Evolutionary conservation across 257 asterid species (phyloP).

Genomic region (Nicotiana benthamiana): DNA sequence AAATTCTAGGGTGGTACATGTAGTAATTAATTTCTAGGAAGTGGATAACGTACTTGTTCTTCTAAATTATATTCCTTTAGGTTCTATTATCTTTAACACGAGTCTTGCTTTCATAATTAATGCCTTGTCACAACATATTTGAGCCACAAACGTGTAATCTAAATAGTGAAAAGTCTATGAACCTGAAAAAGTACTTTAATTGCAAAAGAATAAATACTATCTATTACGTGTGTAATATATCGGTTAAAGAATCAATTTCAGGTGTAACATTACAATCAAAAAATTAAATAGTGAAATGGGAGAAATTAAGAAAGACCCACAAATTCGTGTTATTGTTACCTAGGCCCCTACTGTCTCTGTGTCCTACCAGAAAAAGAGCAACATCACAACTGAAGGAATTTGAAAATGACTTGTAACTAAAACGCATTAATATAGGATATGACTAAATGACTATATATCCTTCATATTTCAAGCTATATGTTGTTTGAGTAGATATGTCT

Average conservation of each 20-base stretch:
- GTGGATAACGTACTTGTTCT: not conserved
- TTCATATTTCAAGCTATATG: not conserved
- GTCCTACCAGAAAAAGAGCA: not conserved
- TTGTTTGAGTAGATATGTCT: too few relatives aligned
- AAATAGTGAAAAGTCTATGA: not conserved
- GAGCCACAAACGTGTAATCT: slow-evolving; percentile 4
- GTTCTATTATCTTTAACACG: not conserved
- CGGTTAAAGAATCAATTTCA: not conserved
- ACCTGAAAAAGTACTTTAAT: not conserved
- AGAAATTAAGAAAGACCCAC: not conserved
- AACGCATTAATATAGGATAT: not conserved
- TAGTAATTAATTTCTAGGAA: not conserved
- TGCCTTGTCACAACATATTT: not conserved
- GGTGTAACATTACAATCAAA: not conserved
- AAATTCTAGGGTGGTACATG: not conserved
- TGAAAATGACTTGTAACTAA: not conserved
- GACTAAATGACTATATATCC: not conserved
- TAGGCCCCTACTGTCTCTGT: not conserved
- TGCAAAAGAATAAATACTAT: not conserved
- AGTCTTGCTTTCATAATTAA: not conserved
- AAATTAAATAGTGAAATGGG: not conserved
- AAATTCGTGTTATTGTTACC: not conserved
- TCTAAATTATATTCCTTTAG: not conserved
- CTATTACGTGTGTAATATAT: not conserved
- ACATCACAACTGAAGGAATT: not conserved